phyloP scores from a whole-genome alignment of 148 eudicot genomes.

The Vaccinium darrowii region DNA sequence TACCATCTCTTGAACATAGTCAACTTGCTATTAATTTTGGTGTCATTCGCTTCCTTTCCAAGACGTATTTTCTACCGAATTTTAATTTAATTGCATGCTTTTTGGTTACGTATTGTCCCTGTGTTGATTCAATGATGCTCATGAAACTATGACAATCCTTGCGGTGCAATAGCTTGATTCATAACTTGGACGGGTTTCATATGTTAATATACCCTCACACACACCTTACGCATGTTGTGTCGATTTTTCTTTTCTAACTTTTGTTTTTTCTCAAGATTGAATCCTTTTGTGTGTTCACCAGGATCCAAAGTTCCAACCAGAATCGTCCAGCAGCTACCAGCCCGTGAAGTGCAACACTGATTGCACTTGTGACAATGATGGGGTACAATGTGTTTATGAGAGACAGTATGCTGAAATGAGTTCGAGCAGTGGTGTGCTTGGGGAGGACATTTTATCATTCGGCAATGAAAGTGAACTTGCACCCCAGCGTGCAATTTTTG shows the following conservation, averaged over 20 bases:
- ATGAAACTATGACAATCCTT: not conserved
- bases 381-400: slow-evolving; percentile 65
- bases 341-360: slow-evolving; percentile 79
- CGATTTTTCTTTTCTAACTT: not conserved
- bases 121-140: not conserved
- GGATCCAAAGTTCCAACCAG: slow-evolving; percentile 92
- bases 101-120: not conserved
- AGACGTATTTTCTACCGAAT: not conserved
- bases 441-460: slow-evolving; percentile 82
- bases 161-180: not conserved
- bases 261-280: not conserved
- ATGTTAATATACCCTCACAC: not conserved
- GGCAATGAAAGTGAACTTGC: slow-evolving; percentile 80
- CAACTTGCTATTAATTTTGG: not conserved
- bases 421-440: slow-evolving; percentile 93
- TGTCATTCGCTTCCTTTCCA: not conserved
- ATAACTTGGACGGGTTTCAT: slow-evolving; percentile 5
- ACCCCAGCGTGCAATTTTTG: slow-evolving; percentile 85
- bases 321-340: slow-evolving; percentile 64
- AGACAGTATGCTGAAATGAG: slow-evolving; percentile 98
- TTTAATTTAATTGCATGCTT: not conserved
- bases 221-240: not conserved
- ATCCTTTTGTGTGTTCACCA: slow-evolving; percentile 22
- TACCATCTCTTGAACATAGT: not conserved
- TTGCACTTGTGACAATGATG: slow-evolving; percentile 64